A percentile compares a stretch with the other conserved stretches of the same genome.
phyloP scores from a whole-genome alignment of 108 stramenopile genomes.

The Phaeodactylum tricornutum region DNA sequence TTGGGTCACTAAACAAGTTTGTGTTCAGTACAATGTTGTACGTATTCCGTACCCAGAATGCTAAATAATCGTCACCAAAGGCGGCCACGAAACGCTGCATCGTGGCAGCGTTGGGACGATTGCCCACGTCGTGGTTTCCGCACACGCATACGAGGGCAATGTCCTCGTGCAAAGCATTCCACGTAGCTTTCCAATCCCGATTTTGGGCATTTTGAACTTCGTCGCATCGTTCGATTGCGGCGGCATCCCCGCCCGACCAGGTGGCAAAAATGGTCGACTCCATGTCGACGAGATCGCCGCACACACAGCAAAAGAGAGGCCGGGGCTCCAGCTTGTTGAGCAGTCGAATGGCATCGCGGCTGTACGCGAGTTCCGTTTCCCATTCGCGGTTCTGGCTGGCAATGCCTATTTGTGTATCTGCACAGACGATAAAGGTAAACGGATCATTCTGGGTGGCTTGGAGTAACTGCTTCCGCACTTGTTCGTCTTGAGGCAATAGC shows the following conservation, averaged over 20 bases:
- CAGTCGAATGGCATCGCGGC: slow-evolving; percentile 24
- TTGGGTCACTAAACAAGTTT: slow-evolving; percentile 31
- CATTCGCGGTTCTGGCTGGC: slow-evolving; percentile 33
- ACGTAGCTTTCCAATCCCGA: slow-evolving; percentile 41
- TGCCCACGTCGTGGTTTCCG: slow-evolving; percentile 78
- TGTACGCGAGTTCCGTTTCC: slow-evolving; percentile 52
- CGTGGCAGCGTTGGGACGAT: slow-evolving; percentile 45
- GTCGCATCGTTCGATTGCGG: slow-evolving; percentile 44
- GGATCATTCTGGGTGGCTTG: background rate
- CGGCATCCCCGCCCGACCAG: background rate
- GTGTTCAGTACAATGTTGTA: slow-evolving; percentile 70
- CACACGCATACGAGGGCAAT: slow-evolving; percentile 77
- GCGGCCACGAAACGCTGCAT: slow-evolving; percentile 40
- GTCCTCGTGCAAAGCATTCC: slow-evolving; percentile 36
- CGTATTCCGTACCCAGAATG: slow-evolving; percentile 54
- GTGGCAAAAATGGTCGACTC: background rate
- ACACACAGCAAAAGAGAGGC: slow-evolving; percentile 57
- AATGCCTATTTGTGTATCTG: slow-evolving; percentile 63
- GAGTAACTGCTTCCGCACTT: too few species aligned
- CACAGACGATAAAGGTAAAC: slow-evolving; percentile 46
- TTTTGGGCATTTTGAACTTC: slow-evolving; percentile 50
- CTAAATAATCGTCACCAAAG: slow-evolving; percentile 68
- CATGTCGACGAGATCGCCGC: slow-evolving; percentile 72
- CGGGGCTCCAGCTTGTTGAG: slow-evolving; percentile 49
- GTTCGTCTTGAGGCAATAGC: too few species aligned